phyloP scores from a whole-genome alignment of 257 asterid genomes.

The Capsicum rhomboideum region DNA sequence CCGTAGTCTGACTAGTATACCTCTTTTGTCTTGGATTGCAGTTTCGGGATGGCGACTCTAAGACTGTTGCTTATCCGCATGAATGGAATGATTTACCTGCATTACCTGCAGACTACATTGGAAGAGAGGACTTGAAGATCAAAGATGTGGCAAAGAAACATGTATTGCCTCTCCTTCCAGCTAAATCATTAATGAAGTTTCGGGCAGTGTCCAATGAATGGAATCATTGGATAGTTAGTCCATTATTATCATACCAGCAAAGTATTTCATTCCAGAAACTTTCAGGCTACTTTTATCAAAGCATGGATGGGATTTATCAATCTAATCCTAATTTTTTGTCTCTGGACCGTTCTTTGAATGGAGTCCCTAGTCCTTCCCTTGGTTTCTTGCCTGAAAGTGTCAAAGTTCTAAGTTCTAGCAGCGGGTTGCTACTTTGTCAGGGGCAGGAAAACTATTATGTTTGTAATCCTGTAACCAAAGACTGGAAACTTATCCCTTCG shows the following conservation, averaged over 20 bases:
- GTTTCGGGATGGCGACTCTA: background rate
- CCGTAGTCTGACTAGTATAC: background rate
- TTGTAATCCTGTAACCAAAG: conserved; percentile 36
- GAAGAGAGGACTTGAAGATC: conserved; percentile 5
- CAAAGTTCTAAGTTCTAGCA: conserved; percentile 21
- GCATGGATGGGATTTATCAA: background rate
- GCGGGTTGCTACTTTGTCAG: conserved; percentile 33
- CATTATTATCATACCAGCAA: conserved; percentile 31
- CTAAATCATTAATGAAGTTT: conserved; percentile 29
- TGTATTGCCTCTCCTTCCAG: conserved; percentile 43
- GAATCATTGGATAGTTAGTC: conserved; percentile 29
- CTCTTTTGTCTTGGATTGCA: background rate
- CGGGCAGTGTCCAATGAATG: conserved; percentile 34
- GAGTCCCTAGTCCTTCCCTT: conserved; percentile 22
- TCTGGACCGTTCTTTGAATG: conserved; percentile 14
- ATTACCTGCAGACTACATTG: background rate
- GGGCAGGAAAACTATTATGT: conserved; percentile 15
- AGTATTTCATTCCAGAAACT: conserved; percentile 24
- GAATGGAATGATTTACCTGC: background rate
- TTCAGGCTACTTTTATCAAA: conserved; percentile 36
- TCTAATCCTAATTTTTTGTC: conserved; percentile 3
- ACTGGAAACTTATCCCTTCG: conserved; percentile 19
- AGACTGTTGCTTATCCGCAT: background rate
- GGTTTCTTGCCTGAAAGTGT: conserved; percentile 15
- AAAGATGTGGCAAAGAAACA: conserved; percentile 11